Evolutionary conservation across 179 eudicot genomes (phyloP).

Genomic region (Sideroxylon spinosum): DNA sequence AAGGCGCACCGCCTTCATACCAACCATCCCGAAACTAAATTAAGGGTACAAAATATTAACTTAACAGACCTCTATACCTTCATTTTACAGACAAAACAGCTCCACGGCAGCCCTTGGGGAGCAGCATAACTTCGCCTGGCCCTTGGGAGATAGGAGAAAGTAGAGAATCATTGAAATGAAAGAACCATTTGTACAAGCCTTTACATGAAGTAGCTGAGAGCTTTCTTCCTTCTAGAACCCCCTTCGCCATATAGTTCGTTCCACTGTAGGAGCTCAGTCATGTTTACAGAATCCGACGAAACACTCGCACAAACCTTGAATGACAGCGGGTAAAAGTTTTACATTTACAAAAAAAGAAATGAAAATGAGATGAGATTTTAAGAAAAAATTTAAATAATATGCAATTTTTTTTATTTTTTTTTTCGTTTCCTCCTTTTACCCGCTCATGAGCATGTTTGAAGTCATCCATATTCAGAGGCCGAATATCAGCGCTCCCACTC

Average conservation of each 20-base stretch:
- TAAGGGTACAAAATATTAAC: slow-evolving; percentile 5
- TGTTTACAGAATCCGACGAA: slow-evolving; percentile 71
- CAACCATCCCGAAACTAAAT: slow-evolving; percentile 27
- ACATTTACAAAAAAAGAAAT: not conserved
- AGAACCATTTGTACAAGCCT: slow-evolving; percentile 28
- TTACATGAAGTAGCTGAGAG: slow-evolving; percentile 88
- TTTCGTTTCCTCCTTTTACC: slow-evolving; percentile 29
- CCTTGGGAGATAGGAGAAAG: not conserved
- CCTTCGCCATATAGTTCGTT: slow-evolving; percentile 87
- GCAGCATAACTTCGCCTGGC: slow-evolving; percentile 10
- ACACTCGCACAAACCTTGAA: slow-evolving; percentile 53
- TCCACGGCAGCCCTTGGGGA: slow-evolving; percentile 9
- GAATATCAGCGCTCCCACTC: slow-evolving; percentile 64
- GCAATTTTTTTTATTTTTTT: not conserved
- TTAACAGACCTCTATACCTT: slow-evolving; percentile 29
- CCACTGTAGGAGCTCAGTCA: slow-evolving; percentile 84
- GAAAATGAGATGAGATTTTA: not conserved
- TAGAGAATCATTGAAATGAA: not conserved
- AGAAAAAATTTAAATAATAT: not conserved
- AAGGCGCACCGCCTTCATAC: slow-evolving; percentile 23
- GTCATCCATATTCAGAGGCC: slow-evolving; percentile 67
- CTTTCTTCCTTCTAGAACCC: slow-evolving; percentile 65
- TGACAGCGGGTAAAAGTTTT: not conserved
- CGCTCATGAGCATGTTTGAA: slow-evolving; percentile 75
- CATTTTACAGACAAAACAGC: slow-evolving; percentile 31